phyloP scores from a whole-genome alignment of 768 basidiomycete species.

The Lactarius hengduanensis region DNA sequence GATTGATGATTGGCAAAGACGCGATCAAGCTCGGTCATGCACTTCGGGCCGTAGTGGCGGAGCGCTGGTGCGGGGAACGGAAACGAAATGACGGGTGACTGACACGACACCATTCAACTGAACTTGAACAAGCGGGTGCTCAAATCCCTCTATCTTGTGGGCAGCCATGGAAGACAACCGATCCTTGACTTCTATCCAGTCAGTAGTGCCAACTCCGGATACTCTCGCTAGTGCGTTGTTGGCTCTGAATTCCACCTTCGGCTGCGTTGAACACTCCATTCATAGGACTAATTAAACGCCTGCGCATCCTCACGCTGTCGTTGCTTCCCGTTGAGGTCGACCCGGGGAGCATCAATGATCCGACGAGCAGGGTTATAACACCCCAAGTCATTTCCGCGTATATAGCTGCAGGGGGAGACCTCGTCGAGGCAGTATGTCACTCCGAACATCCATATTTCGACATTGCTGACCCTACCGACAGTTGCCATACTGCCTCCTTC shows the following conservation, averaged over 20 bases:
- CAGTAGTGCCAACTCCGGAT: conserved; percentile 61
- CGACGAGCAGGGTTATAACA: conserved; percentile 83
- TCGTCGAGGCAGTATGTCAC: conserved; percentile 67
- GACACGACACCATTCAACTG: neutral
- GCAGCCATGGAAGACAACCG: conserved; percentile 40
- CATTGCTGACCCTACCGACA: conserved; percentile 32
- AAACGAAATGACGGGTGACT: too few species aligned
- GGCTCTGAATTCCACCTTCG: neutral
- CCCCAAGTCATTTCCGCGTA: conserved; percentile 77
- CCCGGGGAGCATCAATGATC: conserved; percentile 58
- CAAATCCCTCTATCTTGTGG: conserved; percentile 7
- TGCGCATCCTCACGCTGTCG: conserved; percentile 70
- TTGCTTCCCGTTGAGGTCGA: conserved; percentile 84
- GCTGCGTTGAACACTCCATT: neutral
- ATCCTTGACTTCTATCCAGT: conserved; percentile 46
- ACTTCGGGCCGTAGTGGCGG: neutral
- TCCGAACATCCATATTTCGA: neutral
- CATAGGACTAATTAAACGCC: conserved; percentile 75
- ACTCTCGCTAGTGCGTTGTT: conserved; percentile 66
- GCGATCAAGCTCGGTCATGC: neutral
- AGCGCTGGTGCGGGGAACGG: neutral
- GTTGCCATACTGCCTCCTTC: conserved; percentile 81
- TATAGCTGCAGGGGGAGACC: conserved; percentile 81
- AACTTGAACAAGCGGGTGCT: too few species aligned
- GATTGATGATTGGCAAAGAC: neutral